Conservation (phyloP, 2,329 filamentous ascomycete species). For the Colletotrichum viniferum region DNA sequence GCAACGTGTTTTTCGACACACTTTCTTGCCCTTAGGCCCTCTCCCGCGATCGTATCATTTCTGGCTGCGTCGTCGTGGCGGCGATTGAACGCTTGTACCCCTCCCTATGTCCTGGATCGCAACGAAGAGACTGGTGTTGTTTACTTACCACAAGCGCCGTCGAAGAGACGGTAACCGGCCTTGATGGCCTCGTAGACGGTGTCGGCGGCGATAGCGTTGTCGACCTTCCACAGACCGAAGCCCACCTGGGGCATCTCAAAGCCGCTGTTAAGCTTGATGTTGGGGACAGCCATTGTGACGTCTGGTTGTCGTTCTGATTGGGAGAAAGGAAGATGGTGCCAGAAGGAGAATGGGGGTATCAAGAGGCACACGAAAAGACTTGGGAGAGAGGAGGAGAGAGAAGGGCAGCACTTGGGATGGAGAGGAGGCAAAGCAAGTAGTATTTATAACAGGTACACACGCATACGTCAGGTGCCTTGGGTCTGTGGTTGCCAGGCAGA, state of each 20-base stretch:
- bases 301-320: background rate
- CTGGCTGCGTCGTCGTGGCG: background rate
- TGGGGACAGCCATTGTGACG: constrained; percentile 37
- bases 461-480: background rate
- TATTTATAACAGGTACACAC: constrained; percentile 14
- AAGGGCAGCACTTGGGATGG: background rate
- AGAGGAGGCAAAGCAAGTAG: background rate
- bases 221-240: constrained; percentile 85
- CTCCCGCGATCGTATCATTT: background rate
- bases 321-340: background rate
- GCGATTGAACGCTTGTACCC: background rate
- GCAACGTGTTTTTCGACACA: background rate
- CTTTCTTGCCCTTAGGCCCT: background rate
- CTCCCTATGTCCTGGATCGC: background rate
- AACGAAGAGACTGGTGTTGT: background rate
- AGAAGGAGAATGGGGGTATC: background rate
- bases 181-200: constrained; percentile 78
- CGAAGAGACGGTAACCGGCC: constrained; percentile 64
- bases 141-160: constrained; percentile 63
- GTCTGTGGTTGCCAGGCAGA: background rate
- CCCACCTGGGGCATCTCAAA: constrained; percentile 76
- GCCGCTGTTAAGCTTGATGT: constrained; percentile 68
- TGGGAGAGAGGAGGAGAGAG: background rate
- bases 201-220: constrained; percentile 73
- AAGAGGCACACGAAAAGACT: background rate